A percentile compares a stretch with the other conserved stretches of the same genome.
Conservation (phyloP, 805 yeast species). For the Pichia cephalocereana region DNA sequence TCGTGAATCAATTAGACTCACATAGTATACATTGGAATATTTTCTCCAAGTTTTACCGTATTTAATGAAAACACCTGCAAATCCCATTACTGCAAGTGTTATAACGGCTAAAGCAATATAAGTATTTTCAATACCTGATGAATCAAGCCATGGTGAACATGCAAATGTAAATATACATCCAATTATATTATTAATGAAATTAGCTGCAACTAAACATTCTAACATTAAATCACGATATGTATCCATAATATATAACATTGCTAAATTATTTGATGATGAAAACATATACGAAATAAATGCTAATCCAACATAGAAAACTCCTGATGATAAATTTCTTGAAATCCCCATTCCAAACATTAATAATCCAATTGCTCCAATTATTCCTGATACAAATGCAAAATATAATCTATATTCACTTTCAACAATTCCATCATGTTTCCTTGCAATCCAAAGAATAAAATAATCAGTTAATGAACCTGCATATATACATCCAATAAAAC, state of each 20-base stretch:
- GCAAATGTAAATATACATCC: constrained; percentile 61
- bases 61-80: constrained; percentile 44
- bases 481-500: constrained; percentile 54
- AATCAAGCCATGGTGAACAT: constrained; percentile 53
- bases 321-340: constrained; percentile 40
- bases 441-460: constrained; percentile 58
- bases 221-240: constrained; percentile 57
- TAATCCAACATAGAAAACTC: constrained; percentile 47
- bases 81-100: constrained; percentile 43
- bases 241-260: constrained; percentile 59
- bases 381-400: constrained; percentile 46
- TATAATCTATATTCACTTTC: constrained; percentile 59
- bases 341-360: constrained; percentile 62
- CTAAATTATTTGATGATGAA: constrained; percentile 61
- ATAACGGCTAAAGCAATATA: constrained; percentile 54
- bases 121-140: constrained; percentile 48
- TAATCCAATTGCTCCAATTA: constrained; percentile 52
- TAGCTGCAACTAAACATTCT: constrained; percentile 58
- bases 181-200: constrained; percentile 52
- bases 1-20: constrained; percentile 34
- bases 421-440: constrained; percentile 46
- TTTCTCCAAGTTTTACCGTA: constrained; percentile 54
- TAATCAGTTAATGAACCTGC: constrained; percentile 58
- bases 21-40: constrained; percentile 44
- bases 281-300: constrained; percentile 60